These are phyloP conservation scores for Calonectria crousiana DNA, from an alignment of 2,329 filamentous ascomycete species.

Conservation along the genomic window DNA sequence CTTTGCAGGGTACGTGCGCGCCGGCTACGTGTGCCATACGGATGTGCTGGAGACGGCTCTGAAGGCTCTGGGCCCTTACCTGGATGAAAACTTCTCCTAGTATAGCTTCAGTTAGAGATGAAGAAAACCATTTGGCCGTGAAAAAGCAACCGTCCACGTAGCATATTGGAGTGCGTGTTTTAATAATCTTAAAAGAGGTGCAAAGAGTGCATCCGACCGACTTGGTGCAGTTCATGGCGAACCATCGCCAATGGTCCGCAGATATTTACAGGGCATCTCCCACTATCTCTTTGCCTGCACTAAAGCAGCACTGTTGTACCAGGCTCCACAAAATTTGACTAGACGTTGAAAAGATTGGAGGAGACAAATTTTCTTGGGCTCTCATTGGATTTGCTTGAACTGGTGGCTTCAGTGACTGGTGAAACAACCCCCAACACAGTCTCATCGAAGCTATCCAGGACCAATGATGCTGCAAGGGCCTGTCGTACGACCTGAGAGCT, in stretches of 20 bases:
- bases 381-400: background rate
- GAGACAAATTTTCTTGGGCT: no score
- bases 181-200: background rate
- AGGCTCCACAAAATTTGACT: no score
- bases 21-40: slow-evolving; percentile 18
- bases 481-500: no score
- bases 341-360: no score
- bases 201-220: no score
- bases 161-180: background rate
- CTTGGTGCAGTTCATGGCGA: background rate
- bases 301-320: no score
- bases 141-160: no score
- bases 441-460: background rate
- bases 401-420: no score
- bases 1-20: slow-evolving; percentile 20
- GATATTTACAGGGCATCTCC: background rate
- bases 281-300: background rate
- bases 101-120: background rate
- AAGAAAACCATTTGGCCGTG: background rate
- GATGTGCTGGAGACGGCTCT: slow-evolving; percentile 5
- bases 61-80: slow-evolving; percentile 31
- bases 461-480: background rate
- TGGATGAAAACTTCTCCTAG: slow-evolving; percentile 9
- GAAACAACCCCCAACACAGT: background rate
- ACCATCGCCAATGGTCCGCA: background rate